These are phyloP conservation scores for Endocladia muricata DNA, from an alignment of 31 red algal species.

Conservation along the genomic window DNA sequence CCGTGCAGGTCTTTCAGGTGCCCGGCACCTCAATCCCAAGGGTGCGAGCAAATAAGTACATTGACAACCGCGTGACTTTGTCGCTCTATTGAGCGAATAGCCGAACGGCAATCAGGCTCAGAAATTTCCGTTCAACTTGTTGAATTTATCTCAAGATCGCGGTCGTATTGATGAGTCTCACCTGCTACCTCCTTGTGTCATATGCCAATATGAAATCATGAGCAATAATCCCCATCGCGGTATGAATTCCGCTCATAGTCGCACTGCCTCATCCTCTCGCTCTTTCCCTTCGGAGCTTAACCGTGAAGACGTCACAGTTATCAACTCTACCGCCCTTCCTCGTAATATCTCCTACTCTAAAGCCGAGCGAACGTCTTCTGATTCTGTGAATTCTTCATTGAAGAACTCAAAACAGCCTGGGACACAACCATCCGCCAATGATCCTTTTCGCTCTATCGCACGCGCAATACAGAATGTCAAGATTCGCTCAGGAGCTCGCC, in stretches of 20 bases:
- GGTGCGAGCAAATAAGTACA: too few species aligned
- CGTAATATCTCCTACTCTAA: background rate
- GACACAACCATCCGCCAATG: background rate
- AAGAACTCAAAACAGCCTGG: conserved; percentile 3
- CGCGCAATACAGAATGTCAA: conserved; percentile 13
- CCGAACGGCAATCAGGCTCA: too few species aligned
- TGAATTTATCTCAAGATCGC: too few species aligned
- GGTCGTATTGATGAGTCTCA: too few species aligned
- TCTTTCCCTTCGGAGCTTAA: background rate
- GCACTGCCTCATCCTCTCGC: background rate
- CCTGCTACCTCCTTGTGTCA: too few species aligned
- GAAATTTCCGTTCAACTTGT: too few species aligned
- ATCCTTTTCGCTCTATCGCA: conserved; percentile 9
- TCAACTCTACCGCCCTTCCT: background rate
- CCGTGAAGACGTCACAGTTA: background rate
- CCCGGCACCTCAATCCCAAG: too few species aligned
- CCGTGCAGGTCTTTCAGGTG: too few species aligned
- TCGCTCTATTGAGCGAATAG: too few species aligned
- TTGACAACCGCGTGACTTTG: too few species aligned
- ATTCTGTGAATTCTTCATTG: background rate
- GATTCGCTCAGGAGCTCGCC: conserved; percentile 6
- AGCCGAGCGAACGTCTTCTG: background rate
- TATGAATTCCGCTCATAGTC: background rate
- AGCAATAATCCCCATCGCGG: conserved; percentile 3
- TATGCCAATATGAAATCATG: conserved; percentile 9